Percentiles rank a stretch among this genome's conserved stretches.
Conservation (phyloP, 2,329 filamentous ascomycete species). For the Epichloe sp. region DNA sequence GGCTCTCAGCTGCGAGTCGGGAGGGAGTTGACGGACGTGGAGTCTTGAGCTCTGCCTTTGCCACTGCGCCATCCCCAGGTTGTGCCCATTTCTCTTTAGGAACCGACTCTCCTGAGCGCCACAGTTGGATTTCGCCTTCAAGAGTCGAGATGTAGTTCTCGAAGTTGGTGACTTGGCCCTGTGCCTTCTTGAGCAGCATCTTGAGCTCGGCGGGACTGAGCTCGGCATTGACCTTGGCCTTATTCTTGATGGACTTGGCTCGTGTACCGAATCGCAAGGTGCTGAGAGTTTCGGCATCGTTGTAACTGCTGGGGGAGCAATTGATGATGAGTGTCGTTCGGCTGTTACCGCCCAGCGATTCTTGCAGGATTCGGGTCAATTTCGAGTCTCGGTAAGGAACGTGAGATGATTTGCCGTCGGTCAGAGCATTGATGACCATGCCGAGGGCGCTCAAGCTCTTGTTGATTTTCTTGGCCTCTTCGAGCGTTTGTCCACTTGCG, state of each 20-base stretch:
- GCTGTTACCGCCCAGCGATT: conserved; percentile 93
- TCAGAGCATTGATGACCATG: conserved; percentile 97
- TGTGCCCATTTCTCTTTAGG: conserved; percentile 81
- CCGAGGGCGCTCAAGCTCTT: conserved; percentile 96
- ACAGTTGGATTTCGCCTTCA: conserved; percentile 73
- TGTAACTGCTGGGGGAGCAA: conserved; percentile 97
- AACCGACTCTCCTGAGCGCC: conserved; percentile 79
- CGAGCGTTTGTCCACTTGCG: conserved; percentile 89
- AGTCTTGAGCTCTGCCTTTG: conserved; percentile 29
- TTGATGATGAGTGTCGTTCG: conserved; percentile 98
- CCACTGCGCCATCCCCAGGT: conserved; percentile 36
- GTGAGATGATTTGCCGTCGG: conserved; percentile 92
- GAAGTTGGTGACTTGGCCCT: conserved; percentile 78
- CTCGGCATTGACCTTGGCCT: conserved; percentile 98
- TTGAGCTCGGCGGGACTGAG: conserved; percentile 94
- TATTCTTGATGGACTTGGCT: conserved; percentile 99
- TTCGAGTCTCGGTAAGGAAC: conserved; percentile 97
- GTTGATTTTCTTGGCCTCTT: conserved; percentile 99
- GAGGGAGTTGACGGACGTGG: conserved; percentile 40
- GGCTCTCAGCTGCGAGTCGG: conserved; percentile 40
- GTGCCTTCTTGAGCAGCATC: conserved; percentile 79
- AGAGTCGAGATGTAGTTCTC: conserved; percentile 73
- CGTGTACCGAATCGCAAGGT: conserved; percentile 90
- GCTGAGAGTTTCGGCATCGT: conserved; percentile 85
- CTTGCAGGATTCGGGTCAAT: conserved; percentile 91